Evolutionary conservation across 1,284 basidiomycete species (phyloP).

Genomic region (Cystobasidium slooffiae): DNA sequence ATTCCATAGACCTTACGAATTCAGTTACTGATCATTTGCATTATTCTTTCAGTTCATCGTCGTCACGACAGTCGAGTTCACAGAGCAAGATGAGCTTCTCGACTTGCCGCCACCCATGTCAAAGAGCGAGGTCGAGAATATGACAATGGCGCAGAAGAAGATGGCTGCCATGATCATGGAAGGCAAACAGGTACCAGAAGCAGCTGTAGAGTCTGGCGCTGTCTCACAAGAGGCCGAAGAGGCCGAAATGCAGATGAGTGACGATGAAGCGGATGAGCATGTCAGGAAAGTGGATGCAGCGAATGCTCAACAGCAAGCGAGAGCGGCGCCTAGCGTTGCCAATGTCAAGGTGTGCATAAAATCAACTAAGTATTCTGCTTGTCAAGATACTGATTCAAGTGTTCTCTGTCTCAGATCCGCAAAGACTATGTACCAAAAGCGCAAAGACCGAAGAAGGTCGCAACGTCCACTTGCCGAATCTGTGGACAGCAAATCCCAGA

Average conservation of each 20-base stretch:
- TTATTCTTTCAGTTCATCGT: slow-evolving; percentile 73
- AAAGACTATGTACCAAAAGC: slow-evolving; percentile 65
- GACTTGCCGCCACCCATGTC: slow-evolving; percentile 95
- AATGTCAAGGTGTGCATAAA: slow-evolving; percentile 59
- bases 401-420: slow-evolving; percentile 24
- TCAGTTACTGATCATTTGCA: neutral
- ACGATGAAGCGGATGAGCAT: slow-evolving; percentile 75
- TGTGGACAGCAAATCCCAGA: slow-evolving; percentile 93
- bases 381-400: neutral
- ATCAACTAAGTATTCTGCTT: neutral
- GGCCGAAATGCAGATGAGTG: slow-evolving; percentile 73
- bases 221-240: slow-evolving; percentile 71
- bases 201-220: slow-evolving; percentile 71
- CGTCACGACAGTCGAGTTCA: slow-evolving; percentile 98
- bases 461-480: slow-evolving; percentile 84
- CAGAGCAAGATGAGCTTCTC: slow-evolving; percentile 83
- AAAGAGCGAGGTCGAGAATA: slow-evolving; percentile 90
- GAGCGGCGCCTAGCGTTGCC: slow-evolving; percentile 26
- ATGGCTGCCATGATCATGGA: slow-evolving; percentile 99
- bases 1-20: neutral
- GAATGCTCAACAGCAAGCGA: slow-evolving; percentile 15
- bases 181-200: slow-evolving; percentile 65
- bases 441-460: slow-evolving; percentile 61
- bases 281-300: slow-evolving; percentile 58
- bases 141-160: slow-evolving; percentile 94